A percentile compares a stretch with the other conserved stretches of the same genome.
Evolutionary conservation across 2,329 filamentous ascomycete species (phyloP).

Genomic region (Macrophomina tecta): DNA sequence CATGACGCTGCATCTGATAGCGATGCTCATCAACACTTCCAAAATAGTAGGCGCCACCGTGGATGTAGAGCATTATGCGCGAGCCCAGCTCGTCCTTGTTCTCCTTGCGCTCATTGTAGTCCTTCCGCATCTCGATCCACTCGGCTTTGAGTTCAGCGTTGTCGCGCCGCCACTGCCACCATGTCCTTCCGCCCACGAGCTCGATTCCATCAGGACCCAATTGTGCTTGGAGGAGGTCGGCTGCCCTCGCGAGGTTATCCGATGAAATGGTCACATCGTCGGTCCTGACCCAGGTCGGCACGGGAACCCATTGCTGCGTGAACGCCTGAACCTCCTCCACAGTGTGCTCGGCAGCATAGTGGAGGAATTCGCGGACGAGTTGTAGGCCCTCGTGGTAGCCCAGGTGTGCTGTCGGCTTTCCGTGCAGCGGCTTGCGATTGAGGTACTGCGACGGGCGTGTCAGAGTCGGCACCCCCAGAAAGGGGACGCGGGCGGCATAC

Average conservation of each 20-base stretch:
- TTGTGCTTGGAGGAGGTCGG: constrained; percentile 71
- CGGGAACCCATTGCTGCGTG: constrained; percentile 88
- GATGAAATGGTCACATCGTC: constrained; percentile 71
- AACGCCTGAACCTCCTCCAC: constrained; percentile 94
- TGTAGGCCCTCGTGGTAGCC: constrained; percentile 93
- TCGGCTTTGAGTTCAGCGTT: constrained; percentile 75
- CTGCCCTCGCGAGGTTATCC: constrained; percentile 66
- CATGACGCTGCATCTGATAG: constrained; percentile 97
- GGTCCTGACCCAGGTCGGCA: constrained; percentile 84
- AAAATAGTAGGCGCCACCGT: constrained; percentile 95
- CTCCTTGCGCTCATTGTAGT: constrained; percentile 75
- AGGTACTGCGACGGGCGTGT: constrained; percentile 67
- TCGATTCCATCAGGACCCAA: constrained; percentile 76
- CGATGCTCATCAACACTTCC: constrained; percentile 94
- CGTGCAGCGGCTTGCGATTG: constrained; percentile 73
- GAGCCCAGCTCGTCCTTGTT: constrained; percentile 62
- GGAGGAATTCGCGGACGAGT: constrained; percentile 83
- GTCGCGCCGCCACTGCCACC: constrained; percentile 74
- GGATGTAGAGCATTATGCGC: constrained; percentile 90
- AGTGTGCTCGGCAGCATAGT: constrained; percentile 84
- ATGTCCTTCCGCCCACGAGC: constrained; percentile 82
- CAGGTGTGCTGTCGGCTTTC: constrained; percentile 87
- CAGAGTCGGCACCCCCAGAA: background rate
- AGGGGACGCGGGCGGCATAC: constrained; percentile 57
- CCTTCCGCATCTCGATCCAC: constrained; percentile 94